Conservation (phyloP, 805 yeast genomes). For the Candida ulmi region DNA sequence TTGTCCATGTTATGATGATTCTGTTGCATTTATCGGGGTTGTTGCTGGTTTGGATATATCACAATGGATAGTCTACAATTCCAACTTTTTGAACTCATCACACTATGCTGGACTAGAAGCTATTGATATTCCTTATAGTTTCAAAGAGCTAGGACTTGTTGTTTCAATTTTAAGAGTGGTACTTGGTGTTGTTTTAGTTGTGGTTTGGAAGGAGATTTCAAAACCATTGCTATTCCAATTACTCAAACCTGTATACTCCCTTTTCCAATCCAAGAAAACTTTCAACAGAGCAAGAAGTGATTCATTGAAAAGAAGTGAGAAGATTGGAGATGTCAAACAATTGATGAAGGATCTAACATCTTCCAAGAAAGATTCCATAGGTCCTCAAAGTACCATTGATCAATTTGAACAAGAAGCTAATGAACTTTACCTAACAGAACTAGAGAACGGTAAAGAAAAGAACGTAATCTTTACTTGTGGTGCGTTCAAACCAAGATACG, state of each 20-base stretch:
- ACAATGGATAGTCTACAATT: constrained; percentile 22
- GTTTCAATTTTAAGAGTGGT: constrained; percentile 42
- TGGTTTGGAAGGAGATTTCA: constrained; percentile 67
- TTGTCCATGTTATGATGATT: constrained; percentile 95
- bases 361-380: constrained; percentile 14
- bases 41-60: constrained; percentile 64
- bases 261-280: constrained; percentile 12
- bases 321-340: constrained; percentile 14
- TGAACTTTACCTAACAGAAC: constrained; percentile 15
- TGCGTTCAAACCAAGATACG: constrained; percentile 58
- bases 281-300: constrained; percentile 22
- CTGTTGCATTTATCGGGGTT: constrained; percentile 90
- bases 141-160: constrained; percentile 35
- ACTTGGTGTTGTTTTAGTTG: constrained; percentile 58
- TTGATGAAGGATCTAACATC: constrained; percentile 11
- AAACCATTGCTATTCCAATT: constrained; percentile 58
- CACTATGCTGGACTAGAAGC: constrained; percentile 11
- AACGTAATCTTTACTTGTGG: constrained; percentile 29
- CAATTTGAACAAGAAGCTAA: constrained; percentile 18
- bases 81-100: constrained; percentile 6
- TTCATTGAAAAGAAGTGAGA: constrained; percentile 20
- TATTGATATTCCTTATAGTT: constrained; percentile 38
- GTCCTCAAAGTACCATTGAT: constrained; percentile 22
- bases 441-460: constrained; percentile 18
- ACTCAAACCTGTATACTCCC: constrained; percentile 53